Conservation (phyloP, 768 basidiomycete species). For the Kwoniella botswanensis region DNA sequence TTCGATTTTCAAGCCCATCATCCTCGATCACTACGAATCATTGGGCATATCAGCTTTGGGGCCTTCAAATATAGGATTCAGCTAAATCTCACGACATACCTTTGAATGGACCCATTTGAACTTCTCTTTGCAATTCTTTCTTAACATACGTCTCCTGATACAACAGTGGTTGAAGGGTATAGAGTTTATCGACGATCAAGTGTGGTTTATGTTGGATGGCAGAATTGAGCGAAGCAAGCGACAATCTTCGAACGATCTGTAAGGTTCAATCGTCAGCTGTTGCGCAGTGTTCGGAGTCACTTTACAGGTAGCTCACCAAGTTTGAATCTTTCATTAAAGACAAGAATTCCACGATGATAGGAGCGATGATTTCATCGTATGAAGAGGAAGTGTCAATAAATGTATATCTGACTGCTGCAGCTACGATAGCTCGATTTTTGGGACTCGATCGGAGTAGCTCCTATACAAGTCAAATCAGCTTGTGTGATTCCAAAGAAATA, state of each 20-base stretch:
- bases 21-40: slow-evolving; percentile 71
- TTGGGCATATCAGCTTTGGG: too few species aligned
- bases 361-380: slow-evolving; percentile 88
- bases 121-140: slow-evolving; percentile 58
- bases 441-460: slow-evolving; percentile 46
- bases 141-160: slow-evolving; percentile 86
- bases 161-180: slow-evolving; percentile 74
- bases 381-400: slow-evolving; percentile 83
- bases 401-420: slow-evolving; percentile 87
- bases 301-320: slow-evolving; percentile 64
- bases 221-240: slow-evolving; percentile 88
- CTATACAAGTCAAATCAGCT: slow-evolving; percentile 34
- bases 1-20: slow-evolving; percentile 92
- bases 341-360: slow-evolving; percentile 84
- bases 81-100: slow-evolving; percentile 24
- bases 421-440: slow-evolving; percentile 77
- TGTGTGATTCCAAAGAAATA: neutral
- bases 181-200: slow-evolving; percentile 82
- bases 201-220: slow-evolving; percentile 94
- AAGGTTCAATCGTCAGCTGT: neutral
- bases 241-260: slow-evolving; percentile 86
- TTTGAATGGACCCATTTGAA: slow-evolving; percentile 55
- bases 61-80: too few species aligned
- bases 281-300: slow-evolving; percentile 7
- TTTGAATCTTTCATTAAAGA: slow-evolving; percentile 87